These are phyloP conservation scores for Hypoxylon rickii DNA, from an alignment of 495 filamentous ascomycete species.

Conservation along the genomic window DNA sequence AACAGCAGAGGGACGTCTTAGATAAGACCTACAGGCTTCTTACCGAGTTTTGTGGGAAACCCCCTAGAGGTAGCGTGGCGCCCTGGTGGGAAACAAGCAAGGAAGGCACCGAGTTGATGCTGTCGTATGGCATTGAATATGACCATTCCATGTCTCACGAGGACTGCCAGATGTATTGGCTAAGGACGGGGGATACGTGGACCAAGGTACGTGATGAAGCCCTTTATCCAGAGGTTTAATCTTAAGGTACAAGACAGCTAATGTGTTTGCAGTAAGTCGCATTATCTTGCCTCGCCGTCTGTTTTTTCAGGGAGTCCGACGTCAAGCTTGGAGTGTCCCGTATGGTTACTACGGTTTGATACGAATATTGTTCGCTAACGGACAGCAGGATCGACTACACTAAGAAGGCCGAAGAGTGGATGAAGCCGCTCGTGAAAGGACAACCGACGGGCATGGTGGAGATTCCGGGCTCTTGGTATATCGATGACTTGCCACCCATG, in stretches of 20 bases:
- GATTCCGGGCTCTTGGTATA: conserved; percentile 61
- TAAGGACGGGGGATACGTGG: conserved; percentile 52
- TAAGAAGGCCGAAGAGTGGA: conserved; percentile 58
- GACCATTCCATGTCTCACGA: conserved; percentile 57
- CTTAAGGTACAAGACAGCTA: not conserved
- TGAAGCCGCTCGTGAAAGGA: conserved; percentile 56
- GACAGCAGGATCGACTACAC: conserved; percentile 50
- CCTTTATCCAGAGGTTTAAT: too few species aligned
- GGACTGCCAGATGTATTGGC: conserved; percentile 62
- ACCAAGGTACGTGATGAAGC: too few species aligned
- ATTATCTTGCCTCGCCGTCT: not conserved
- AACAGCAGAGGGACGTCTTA: conserved; percentile 75
- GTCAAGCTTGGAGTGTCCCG: too few species aligned
- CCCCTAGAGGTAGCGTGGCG: conserved; percentile 69
- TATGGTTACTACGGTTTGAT: too few species aligned
- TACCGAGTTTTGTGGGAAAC: conserved; percentile 75
- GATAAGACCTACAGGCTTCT: conserved; percentile 77
- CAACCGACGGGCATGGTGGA: conserved; percentile 57
- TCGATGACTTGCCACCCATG: conserved; percentile 62
- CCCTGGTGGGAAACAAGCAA: conserved; percentile 70
- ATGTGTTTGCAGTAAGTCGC: conserved; percentile 6
- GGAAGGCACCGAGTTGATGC: conserved; percentile 68
- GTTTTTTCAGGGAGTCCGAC: too few species aligned
- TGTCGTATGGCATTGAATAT: conserved; percentile 69
- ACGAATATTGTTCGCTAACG: not conserved